Evolutionary conservation across 192 early-diverging fungal genomes (phyloP).

Genomic region (Podila epicladia): DNA sequence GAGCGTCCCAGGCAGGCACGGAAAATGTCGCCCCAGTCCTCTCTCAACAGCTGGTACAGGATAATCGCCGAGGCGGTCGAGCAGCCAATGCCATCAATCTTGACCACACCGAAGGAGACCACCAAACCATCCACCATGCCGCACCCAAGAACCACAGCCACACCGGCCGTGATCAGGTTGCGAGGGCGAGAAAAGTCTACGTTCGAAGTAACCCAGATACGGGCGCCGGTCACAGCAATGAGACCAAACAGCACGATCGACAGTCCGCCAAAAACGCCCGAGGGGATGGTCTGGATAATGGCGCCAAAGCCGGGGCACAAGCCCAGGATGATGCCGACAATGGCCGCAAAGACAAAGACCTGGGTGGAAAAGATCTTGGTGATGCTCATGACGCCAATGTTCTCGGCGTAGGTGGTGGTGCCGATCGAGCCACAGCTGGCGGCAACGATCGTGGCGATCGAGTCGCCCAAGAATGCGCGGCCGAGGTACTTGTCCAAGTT

Average conservation of each 20-base stretch:
- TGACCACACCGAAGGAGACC: constrained; percentile 51
- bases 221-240: constrained; percentile 63
- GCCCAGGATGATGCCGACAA: constrained; percentile 62
- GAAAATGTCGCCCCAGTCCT: constrained; percentile 24
- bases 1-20: constrained; percentile 1
- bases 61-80: constrained; percentile 52
- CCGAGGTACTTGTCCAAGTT: constrained; percentile 63
- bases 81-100: constrained; percentile 61
- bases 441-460: constrained; percentile 63
- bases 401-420: constrained; percentile 67
- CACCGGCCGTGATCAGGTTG: constrained; percentile 63
- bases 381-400: constrained; percentile 66
- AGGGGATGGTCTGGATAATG: constrained; percentile 60
- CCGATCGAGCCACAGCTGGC: constrained; percentile 58
- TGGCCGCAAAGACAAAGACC: constrained; percentile 62
- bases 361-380: constrained; percentile 65
- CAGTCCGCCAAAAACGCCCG: constrained; percentile 65
- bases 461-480: constrained; percentile 65
- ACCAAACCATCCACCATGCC: constrained; percentile 55
- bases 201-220: constrained; percentile 65
- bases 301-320: constrained; percentile 70
- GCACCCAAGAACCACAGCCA: constrained; percentile 58
- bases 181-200: constrained; percentile 62
- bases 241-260: constrained; percentile 63
- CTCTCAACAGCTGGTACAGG: constrained; percentile 51